These are phyloP conservation scores for Termitomyces sp. DNA, from an alignment of 768 basidiomycete genomes.

Conservation along the genomic window DNA sequence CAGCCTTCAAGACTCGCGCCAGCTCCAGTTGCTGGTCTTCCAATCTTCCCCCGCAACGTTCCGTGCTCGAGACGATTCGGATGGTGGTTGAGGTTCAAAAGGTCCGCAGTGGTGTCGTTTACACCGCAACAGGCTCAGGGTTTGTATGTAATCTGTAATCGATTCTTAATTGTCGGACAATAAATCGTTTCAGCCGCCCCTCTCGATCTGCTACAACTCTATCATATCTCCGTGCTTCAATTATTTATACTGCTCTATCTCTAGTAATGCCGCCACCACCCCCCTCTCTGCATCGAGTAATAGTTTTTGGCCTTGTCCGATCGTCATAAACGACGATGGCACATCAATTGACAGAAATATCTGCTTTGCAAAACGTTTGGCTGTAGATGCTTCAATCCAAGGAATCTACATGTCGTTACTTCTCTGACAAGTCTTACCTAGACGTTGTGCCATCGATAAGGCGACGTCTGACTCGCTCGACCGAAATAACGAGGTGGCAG, in stretches of 20 bases:
- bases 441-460: slow-evolving; percentile 70
- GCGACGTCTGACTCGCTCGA: slow-evolving; percentile 56
- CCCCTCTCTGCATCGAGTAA: slow-evolving; percentile 57
- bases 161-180: slow-evolving; percentile 13
- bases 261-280: slow-evolving; percentile 42
- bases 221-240: no score
- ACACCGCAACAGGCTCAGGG: slow-evolving; percentile 16
- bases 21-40: slow-evolving; percentile 5
- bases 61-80: not conserved
- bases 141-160: slow-evolving; percentile 16
- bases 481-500: slow-evolving; percentile 63
- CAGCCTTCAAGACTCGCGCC: slow-evolving; percentile 15
- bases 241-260: slow-evolving; percentile 9
- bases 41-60: not conserved
- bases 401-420: slow-evolving; percentile 5
- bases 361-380: slow-evolving; percentile 56
- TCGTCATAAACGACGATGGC: slow-evolving; percentile 30
- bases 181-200: slow-evolving; percentile 7
- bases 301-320: slow-evolving; percentile 43
- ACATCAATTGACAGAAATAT: slow-evolving; percentile 71
- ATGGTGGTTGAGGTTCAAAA: slow-evolving; percentile 5
- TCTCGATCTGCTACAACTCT: no score
- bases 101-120: slow-evolving; percentile 10
- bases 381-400: slow-evolving; percentile 30
- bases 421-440: slow-evolving; percentile 45